These are phyloP conservation scores for Leishmania amazonensis DNA, from an alignment of 208 protist genomes.

Conservation along the genomic window DNA sequence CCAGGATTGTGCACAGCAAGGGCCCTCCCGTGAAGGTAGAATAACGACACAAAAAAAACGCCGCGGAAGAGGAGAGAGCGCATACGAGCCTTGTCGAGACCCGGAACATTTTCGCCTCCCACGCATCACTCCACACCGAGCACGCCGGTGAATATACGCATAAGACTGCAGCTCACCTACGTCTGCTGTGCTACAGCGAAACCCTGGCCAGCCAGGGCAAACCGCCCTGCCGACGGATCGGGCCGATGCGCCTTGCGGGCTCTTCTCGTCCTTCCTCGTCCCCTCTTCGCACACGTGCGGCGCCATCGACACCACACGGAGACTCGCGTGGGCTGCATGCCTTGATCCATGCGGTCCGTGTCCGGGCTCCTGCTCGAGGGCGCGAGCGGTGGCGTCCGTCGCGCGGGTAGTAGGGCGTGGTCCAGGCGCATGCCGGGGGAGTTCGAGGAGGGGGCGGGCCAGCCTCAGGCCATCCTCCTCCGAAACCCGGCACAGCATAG, in stretches of 20 bases:
- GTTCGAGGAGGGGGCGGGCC: neutral
- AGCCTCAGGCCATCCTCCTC: neutral
- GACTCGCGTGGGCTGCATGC: neutral
- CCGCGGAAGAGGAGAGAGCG: no score
- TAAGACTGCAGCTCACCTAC: neutral
- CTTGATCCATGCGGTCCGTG: neutral
- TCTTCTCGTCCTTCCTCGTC: neutral
- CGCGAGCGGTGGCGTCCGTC: neutral
- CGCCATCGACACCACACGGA: neutral
- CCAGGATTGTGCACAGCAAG: no score
- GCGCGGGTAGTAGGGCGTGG: neutral
- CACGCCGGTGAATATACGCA: neutral
- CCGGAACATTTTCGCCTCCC: no score
- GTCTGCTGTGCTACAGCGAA: neutral
- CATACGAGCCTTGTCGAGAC: no score
- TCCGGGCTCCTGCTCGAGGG: neutral
- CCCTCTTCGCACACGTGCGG: neutral
- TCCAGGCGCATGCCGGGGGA: neutral
- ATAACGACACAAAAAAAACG: no score
- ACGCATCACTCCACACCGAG: no score
- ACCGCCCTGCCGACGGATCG: neutral
- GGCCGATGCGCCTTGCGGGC: neutral
- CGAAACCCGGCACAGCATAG: neutral
- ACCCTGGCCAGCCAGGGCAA: neutral
- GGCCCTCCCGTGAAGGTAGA: no score